These are phyloP conservation scores for Nematodospora anomalae DNA, from an alignment of 1,139 yeast species.

Conservation along the genomic window DNA sequence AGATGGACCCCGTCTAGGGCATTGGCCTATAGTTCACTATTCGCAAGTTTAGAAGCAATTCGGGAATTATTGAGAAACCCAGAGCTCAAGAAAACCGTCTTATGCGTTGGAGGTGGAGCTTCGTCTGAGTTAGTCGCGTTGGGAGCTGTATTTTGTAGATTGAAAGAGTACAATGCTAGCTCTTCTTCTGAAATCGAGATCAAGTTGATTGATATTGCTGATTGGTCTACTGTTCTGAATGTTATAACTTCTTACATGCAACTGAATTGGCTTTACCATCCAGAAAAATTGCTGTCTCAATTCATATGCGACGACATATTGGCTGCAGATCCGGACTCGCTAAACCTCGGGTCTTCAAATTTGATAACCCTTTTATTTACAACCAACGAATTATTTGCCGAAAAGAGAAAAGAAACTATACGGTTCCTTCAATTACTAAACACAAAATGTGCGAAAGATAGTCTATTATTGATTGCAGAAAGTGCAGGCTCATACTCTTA, in stretches of 20 bases:
- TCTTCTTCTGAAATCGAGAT: slow-evolving; percentile 41
- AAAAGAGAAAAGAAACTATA: slow-evolving; percentile 61
- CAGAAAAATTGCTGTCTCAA: slow-evolving; percentile 39
- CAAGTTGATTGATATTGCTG: slow-evolving; percentile 71
- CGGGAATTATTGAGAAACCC: slow-evolving; percentile 35
- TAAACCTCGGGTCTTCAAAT: slow-evolving; percentile 24
- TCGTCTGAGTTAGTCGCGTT: slow-evolving; percentile 79
- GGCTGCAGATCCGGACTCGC: slow-evolving; percentile 12
- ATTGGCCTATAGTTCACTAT: slow-evolving; percentile 66
- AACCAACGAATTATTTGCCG: slow-evolving; percentile 80
- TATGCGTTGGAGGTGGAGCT: slow-evolving; percentile 88
- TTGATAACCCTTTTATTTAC: slow-evolving; percentile 78
- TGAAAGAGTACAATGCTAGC: slow-evolving; percentile 40
- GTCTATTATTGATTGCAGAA: slow-evolving; percentile 69
- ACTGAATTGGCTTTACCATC: slow-evolving; percentile 52
- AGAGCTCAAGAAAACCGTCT: slow-evolving; percentile 34
- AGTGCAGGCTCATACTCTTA: slow-evolving; percentile 91
- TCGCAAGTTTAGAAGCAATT: slow-evolving; percentile 50
- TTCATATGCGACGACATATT: slow-evolving; percentile 55
- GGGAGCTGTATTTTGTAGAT: slow-evolving; percentile 56
- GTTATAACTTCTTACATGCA: slow-evolving; percentile 45
- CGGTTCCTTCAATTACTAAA: slow-evolving; percentile 55
- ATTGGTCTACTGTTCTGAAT: slow-evolving; percentile 61
- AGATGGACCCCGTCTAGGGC: slow-evolving; percentile 89
- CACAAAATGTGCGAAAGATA: slow-evolving; percentile 49